Conservation (phyloP, 176 grass and related monocot species). For the Musa troglodytarum region DNA sequence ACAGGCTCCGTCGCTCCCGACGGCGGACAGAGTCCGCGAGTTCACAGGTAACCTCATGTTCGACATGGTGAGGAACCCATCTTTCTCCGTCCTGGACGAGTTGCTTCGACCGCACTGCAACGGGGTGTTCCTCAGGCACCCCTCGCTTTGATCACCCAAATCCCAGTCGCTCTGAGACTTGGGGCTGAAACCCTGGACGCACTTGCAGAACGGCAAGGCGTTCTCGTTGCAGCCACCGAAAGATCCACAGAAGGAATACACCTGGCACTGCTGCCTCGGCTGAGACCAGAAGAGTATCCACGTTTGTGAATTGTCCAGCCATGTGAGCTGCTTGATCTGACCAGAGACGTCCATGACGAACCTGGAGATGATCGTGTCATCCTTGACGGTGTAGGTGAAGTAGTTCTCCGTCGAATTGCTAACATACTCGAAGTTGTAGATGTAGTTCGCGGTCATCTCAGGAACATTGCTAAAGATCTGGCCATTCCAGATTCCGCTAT, state of each 20-base stretch:
- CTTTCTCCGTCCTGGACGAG: slow-evolving; percentile 19
- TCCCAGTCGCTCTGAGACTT: slow-evolving; percentile 40
- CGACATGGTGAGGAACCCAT: slow-evolving; percentile 48
- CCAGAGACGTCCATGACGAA: slow-evolving; percentile 45
- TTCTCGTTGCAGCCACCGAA: slow-evolving; percentile 53
- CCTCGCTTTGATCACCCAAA: slow-evolving; percentile 37
- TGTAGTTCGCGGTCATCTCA: slow-evolving; percentile 34
- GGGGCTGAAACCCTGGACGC: slow-evolving; percentile 45
- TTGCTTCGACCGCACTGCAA: slow-evolving; percentile 46
- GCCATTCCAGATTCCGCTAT: slow-evolving; percentile 43
- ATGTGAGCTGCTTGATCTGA: slow-evolving; percentile 50
- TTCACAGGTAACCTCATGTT: slow-evolving; percentile 40
- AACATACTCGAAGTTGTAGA: slow-evolving; percentile 41
- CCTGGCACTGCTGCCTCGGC: slow-evolving; percentile 46
- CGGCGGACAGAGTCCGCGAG: slow-evolving; percentile 17
- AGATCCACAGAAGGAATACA: slow-evolving; percentile 49
- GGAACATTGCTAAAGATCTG: slow-evolving; percentile 43
- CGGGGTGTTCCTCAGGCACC: slow-evolving; percentile 48
- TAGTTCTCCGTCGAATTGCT: slow-evolving; percentile 38
- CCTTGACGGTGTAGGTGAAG: slow-evolving; percentile 50
- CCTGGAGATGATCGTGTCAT: slow-evolving; percentile 27
- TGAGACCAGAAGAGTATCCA: slow-evolving; percentile 63
- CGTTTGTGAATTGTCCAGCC: slow-evolving; percentile 7
- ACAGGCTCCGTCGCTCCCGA: slow-evolving; percentile 33
- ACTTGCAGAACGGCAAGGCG: slow-evolving; percentile 39